A percentile compares a stretch with the other conserved stretches of the same genome.
Evolutionary conservation across 768 basidiomycete genomes (phyloP).

Genomic region (Galerina marginata): DNA sequence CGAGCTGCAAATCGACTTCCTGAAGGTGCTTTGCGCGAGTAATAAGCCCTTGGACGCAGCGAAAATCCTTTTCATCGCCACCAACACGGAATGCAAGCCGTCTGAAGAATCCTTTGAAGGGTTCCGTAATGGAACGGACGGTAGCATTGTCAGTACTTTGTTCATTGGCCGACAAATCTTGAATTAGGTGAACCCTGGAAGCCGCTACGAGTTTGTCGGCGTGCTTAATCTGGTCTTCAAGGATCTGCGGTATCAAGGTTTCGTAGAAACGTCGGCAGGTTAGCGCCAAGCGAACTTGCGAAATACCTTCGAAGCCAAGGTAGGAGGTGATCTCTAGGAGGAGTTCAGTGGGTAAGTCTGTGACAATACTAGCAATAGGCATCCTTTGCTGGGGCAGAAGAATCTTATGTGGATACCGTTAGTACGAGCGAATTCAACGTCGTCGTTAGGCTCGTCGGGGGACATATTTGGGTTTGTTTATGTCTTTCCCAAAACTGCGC

Average conservation of each 20-base stretch:
- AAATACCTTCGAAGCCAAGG: neutral
- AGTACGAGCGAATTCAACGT: no score
- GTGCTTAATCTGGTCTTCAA: conserved; percentile 6
- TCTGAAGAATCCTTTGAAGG: neutral
- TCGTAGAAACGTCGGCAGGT: conserved; percentile 6
- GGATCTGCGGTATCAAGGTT: neutral
- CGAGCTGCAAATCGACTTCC: neutral
- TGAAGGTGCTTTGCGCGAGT: neutral
- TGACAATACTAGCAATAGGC: neutral
- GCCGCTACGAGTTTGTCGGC: neutral
- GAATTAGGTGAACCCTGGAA: neutral
- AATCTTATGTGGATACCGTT: no score
- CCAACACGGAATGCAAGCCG: neutral
- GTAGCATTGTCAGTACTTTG: no score
- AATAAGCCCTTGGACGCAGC: conserved; percentile 3
- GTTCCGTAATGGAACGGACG: no score
- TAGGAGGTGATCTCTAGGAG: conserved; percentile 7
- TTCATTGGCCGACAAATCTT: neutral
- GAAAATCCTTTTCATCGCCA: neutral
- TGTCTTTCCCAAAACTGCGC: no score
- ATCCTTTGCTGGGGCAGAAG: no score
- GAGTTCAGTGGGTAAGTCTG: conserved; percentile 13
- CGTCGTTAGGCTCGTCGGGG: no score
- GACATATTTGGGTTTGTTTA: no score
- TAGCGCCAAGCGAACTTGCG: neutral